These are phyloP conservation scores for Laguncularia racemosa DNA, from an alignment of 345 rosid genomes.

Conservation along the genomic window DNA sequence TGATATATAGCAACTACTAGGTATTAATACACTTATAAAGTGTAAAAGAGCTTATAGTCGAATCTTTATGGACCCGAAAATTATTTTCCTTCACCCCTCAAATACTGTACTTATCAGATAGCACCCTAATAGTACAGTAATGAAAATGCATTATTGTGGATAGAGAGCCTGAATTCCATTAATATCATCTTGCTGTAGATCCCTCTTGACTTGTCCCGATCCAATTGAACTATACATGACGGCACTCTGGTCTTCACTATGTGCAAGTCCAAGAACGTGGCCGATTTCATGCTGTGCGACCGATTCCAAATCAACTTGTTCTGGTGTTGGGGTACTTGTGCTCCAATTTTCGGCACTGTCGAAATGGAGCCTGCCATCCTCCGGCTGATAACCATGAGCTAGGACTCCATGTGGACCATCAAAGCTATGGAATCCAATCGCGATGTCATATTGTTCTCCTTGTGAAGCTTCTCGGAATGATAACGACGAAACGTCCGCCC, in stretches of 20 bases:
- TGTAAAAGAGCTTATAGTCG: no score
- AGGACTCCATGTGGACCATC: not conserved
- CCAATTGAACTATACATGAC: not conserved
- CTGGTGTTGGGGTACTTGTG: not conserved
- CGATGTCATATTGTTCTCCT: not conserved
- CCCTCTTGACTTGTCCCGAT: not conserved
- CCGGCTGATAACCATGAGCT: not conserved
- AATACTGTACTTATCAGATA: no score
- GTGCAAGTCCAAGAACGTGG: not conserved
- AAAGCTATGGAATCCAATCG: not conserved
- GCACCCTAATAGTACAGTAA: no score
- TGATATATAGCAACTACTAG: no score
- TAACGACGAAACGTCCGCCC: not conserved
- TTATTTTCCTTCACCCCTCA: no score
- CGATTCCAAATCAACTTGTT: not conserved
- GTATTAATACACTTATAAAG: no score
- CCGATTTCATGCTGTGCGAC: not conserved
- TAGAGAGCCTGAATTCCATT: not conserved
- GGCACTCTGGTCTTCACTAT: not conserved
- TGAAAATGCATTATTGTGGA: not conserved
- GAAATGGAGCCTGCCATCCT: not conserved
- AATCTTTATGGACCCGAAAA: no score
- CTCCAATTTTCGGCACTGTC: not conserved
- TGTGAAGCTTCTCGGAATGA: not conserved
- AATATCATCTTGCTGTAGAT: not conserved